Evolutionary conservation across 228 moss, liverwort and hornwort genomes (phyloP).

Genomic region (Sphagnum fallax): DNA sequence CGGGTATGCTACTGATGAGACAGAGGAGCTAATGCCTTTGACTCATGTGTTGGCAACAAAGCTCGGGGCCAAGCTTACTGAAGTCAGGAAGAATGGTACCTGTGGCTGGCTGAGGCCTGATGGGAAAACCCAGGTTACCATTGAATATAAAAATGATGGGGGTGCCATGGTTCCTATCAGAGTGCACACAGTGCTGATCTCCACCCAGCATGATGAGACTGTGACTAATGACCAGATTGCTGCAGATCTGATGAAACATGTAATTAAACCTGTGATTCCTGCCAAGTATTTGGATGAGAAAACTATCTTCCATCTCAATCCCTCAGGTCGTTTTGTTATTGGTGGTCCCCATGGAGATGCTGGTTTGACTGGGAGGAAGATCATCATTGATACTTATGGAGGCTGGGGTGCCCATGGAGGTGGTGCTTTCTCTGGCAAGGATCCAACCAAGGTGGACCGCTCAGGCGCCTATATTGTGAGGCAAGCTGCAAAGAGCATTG

Average conservation of each 20-base stretch:
- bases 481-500: slow-evolving; percentile 86
- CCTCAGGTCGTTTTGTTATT: slow-evolving; percentile 81
- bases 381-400: slow-evolving; percentile 87
- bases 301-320: slow-evolving; percentile 84
- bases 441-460: slow-evolving; percentile 84
- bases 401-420: slow-evolving; percentile 94
- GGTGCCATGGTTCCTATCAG: slow-evolving; percentile 79
- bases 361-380: slow-evolving; percentile 80
- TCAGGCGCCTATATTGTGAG: slow-evolving; percentile 88
- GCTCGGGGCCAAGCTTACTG: slow-evolving; percentile 70
- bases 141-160: slow-evolving; percentile 73
- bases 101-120: slow-evolving; percentile 85
- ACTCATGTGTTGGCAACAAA: slow-evolving; percentile 83
- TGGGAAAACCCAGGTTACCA: slow-evolving; percentile 89
- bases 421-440: slow-evolving; percentile 83
- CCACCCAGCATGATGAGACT: slow-evolving; percentile 92
- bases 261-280: slow-evolving; percentile 87
- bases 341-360: slow-evolving; percentile 88
- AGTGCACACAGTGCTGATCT: slow-evolving; percentile 83
- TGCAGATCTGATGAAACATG: slow-evolving; percentile 70
- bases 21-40: slow-evolving; percentile 83
- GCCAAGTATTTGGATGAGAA: slow-evolving; percentile 86
- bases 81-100: slow-evolving; percentile 74
- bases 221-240: slow-evolving; percentile 96
- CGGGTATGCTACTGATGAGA: slow-evolving; percentile 91